Evolutionary conservation across 768 basidiomycete genomes (phyloP), one percentile per base, ranked within the genome.

Genomic region (Boletus patriciae): DNA sequence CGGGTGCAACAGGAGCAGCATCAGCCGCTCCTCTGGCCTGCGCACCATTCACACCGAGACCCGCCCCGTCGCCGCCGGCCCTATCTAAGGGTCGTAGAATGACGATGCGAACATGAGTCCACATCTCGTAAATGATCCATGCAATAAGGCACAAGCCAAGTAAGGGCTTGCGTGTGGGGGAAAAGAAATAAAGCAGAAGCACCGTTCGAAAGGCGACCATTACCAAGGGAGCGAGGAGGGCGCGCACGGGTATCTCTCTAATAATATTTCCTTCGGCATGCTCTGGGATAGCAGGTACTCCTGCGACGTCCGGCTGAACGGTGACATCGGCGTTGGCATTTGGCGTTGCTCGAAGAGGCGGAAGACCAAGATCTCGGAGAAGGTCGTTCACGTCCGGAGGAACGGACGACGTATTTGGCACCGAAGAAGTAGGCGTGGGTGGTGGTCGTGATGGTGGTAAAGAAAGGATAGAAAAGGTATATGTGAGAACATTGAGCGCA

Each of bases 61-160:
- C 64, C 16, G 61, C 69, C 9, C 50, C 67, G 50, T 67, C 64
- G 15, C 59, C 58, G 27, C 57, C 59, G 46, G 71, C 74, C 57
- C 76, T 78, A 34, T 70, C 67, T 46, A 64, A 29, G 77, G 64
- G 47, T 64, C 81, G 62, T 71, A 73, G 60, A 21, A 80, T 59
- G 41, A 75, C 72, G 33, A 70, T 78, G 38, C 85, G 79, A 55
- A 90, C 79, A 25, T 85, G 85, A 50, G 80, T 81, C 87, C 87
- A 89, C 34, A 87, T 83, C 69, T 91, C 89, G 67, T 88, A 91
- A 25, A 86, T 53, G 69, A 88, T 82, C 87, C 87, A 90, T 3
- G 77, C 81, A 23, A 85, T 71, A 31, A 91, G 78, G 54, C 90
- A 72, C 38, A 88, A 61, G 36, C 83, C 86, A 56, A 90, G 80